Base-by-base conservation (phyloP, 2,329 filamentous ascomycete species). In the Cadophora sp. region DNA sequence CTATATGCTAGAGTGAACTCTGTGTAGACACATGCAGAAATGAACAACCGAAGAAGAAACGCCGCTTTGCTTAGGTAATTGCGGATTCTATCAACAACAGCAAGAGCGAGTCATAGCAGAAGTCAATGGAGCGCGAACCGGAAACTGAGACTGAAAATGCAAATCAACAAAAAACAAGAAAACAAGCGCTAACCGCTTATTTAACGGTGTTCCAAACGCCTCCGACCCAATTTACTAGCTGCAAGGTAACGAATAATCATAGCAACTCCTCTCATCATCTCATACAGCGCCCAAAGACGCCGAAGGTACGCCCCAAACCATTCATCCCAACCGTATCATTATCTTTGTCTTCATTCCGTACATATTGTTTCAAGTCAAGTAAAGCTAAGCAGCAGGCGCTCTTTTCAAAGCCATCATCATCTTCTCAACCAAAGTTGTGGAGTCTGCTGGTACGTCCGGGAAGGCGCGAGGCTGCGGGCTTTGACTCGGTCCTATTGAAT, bases 371-470 rank as follows among this genome's bases (percentile, higher is more conserved):
- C 20, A 50, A 58, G n/a, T 45, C 47, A 36, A 33, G 43, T n/a
- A 20, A 24, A 64, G 13, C 45, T 60, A 33, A 27, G 20, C 24
- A 18, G 63, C 48, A 14, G 66, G 48, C 20, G 70, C 72, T 59
- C 81, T 79, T 50, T 81, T 80, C 16, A 87, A 76, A 69, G 85
- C 85, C 51, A 76, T 73, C 80, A 87, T 82, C 79, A 87, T 83
- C 68, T 81, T 81, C 73, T 86, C 83, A 53, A 87, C 80, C 48
- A 86, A 78, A 30, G 81, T 72, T 4, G 73, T 72, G 0, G 74
- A 76, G 59, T 78, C 75, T 39, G 68, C 71, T 9, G 76, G 75
- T 2, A 78, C 74, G 66, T 78, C 75, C 13, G 75, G 72, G n/a
- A 74, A 72, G 30, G 74, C 71, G n/a, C 71, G 67, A 24, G 18